These are phyloP conservation scores for Globisporangium cystogenes DNA, from an alignment of 352 stramenopile genomes.

Conservation along the genomic window DNA sequence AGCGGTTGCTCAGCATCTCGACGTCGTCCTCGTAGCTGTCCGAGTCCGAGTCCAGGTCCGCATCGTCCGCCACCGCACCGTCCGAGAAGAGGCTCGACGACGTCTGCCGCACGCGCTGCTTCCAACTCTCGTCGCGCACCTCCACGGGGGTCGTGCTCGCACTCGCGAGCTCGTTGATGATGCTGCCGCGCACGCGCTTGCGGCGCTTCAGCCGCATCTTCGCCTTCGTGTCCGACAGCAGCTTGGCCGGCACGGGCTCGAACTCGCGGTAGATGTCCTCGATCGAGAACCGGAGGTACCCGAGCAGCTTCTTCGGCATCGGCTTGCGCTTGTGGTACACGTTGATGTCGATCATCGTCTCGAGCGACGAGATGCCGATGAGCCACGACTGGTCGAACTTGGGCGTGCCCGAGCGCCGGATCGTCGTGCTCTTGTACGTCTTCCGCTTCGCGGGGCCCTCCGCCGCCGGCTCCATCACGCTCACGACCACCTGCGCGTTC, in stretches of 20 bases:
- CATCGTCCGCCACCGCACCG: constrained; percentile 9
- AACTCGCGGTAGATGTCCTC: constrained; percentile 87
- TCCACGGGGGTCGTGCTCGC: constrained; percentile 34
- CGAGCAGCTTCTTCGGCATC: constrained; percentile 73
- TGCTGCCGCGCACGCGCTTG: constrained; percentile 74
- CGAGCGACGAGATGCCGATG: constrained; percentile 55
- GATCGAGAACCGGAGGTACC: constrained; percentile 66
- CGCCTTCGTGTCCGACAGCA: constrained; percentile 57
- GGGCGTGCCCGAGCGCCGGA: constrained; percentile 44
- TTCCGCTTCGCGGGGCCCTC: constrained; percentile 36
- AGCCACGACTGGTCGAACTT: constrained; percentile 86
- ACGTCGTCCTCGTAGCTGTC: constrained; percentile 67
- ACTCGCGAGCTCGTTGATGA: constrained; percentile 65
- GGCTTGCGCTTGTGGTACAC: constrained; percentile 85
- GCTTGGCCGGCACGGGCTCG: constrained; percentile 59
- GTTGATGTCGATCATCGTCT: constrained; percentile 77
- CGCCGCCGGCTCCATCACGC: constrained; percentile 37
- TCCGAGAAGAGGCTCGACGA: constrained; percentile 33
- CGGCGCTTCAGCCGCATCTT: constrained; percentile 75
- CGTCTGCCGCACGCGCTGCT: constrained; percentile 42
- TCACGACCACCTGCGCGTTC: constrained; percentile 67
- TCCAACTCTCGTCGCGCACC: constrained; percentile 62
- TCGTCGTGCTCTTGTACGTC: constrained; percentile 70
- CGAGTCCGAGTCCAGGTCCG: constrained; percentile 32
- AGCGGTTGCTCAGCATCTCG: constrained; percentile 46